Base-by-base conservation (phyloP, 2,329 filamentous ascomycete species). In the Colletotrichum neosansevieriae region DNA sequence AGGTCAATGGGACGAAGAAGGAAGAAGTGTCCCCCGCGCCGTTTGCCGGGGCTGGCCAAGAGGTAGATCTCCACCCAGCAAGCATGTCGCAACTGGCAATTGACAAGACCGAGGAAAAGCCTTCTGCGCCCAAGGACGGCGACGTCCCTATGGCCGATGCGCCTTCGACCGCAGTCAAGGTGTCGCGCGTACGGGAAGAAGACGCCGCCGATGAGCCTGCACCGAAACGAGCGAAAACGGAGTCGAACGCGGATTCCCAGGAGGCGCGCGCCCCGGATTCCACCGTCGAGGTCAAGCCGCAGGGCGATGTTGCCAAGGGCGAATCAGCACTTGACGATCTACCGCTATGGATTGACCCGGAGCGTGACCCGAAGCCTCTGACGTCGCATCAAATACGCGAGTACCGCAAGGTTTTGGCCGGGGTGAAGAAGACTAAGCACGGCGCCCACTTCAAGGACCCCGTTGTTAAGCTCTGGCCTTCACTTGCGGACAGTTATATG, bases 401-500 rank as follows among this genome's bases (percentile, higher is more conserved):
- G 72, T 83, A 92, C 49, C 80, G 90, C 38, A 88, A 89, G 70
- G 85, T 90, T 36, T 81, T 95, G 58, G 91, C 89, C 36, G 90
- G 91, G 59, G 85, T 95, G 64, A 97, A 97, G 82, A 96, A 97
- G 80, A 94, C 93, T 53, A 94, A 95, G 77, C 89, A 91, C 68
- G 93, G 95, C 2, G 81, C 82, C 6, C 87, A 91, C 62, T 98
- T 97, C 82, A 86, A 89, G 71, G 86, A 90, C 47, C 91, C 96
- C 0, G 96, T 98, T 7, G 87, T 93, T 76, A 88, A 86, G 44
- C 82, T 95, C 24, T 93, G 92, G 79, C 86, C 97, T 45, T 84
- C 83, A 32, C 89, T 98, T 45, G 94, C 93, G 62, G 89, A 89
- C 2, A 92, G 94, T 71, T 92, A 92, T 71, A 82, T 87, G 1